These are phyloP conservation scores for Epichloe baconii DNA, from an alignment of 2,329 filamentous ascomycete species.

Conservation along the genomic window DNA sequence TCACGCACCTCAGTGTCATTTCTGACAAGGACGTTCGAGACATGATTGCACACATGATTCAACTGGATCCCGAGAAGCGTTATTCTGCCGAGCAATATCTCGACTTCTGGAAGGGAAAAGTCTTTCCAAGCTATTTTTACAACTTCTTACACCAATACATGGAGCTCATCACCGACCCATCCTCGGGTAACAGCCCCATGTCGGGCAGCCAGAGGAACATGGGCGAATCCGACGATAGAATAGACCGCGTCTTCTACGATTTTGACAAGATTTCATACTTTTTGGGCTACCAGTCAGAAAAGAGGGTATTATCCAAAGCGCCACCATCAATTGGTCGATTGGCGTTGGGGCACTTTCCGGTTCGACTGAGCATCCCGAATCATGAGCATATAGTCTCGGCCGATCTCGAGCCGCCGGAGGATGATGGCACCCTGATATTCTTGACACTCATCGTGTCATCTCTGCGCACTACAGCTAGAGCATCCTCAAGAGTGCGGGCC, in stretches of 20 bases:
- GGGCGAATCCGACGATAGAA: conserved; percentile 82
- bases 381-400: conserved; percentile 58
- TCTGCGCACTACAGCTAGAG: conserved; percentile 74
- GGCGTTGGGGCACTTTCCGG: conserved; percentile 55
- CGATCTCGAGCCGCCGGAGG: conserved; percentile 47
- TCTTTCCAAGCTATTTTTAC: conserved; percentile 95
- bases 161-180: conserved; percentile 85
- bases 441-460: conserved; percentile 80
- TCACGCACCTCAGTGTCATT: conserved; percentile 71
- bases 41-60: conserved; percentile 91
- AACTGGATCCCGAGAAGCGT: conserved; percentile 79
- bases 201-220: conserved; percentile 56
- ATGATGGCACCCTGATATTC: conserved; percentile 89
- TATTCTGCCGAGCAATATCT: conserved; percentile 92
- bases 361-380: conserved; percentile 77
- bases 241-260: conserved; percentile 83
- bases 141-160: conserved; percentile 96
- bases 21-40: conserved; percentile 77
- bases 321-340: conserved; percentile 25
- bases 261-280: conserved; percentile 98
- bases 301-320: conserved; percentile 18
- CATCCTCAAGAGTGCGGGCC: conserved; percentile 75
- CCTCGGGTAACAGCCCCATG: conserved; percentile 60
- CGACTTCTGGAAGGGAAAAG: conserved; percentile 80
- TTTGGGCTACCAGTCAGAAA: conserved; percentile 56